A percentile compares a stretch with the other conserved stretches of the same genome.
Evolutionary conservation across 2,329 filamentous ascomycete genomes (phyloP).

Genomic region (Xylariomycetidae sp.): DNA sequence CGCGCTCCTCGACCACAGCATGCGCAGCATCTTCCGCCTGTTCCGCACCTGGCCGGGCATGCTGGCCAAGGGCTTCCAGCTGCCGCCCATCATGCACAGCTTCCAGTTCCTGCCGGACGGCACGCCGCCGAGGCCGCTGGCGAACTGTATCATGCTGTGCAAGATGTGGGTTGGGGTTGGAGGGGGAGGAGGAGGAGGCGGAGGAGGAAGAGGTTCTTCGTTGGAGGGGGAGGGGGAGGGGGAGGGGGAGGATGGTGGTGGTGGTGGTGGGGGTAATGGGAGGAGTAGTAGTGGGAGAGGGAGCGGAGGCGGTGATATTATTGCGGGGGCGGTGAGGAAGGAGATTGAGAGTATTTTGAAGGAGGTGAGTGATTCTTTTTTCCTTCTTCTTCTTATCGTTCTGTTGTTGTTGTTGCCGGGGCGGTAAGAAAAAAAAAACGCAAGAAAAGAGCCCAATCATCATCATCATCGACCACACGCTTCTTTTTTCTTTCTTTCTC

Average conservation of each 20-base stretch:
- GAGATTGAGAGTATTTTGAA: conserved; percentile 28
- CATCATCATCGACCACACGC: not conserved
- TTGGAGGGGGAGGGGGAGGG: too few species aligned
- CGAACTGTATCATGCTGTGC: conserved; percentile 30
- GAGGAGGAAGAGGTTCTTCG: too few species aligned
- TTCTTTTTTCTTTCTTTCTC: not conserved
- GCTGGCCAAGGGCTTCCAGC: conserved; percentile 30
- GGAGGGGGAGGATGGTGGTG: too few species aligned
- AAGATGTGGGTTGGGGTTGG: conserved; percentile 36
- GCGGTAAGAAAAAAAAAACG: too few species aligned
- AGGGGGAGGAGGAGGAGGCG: too few species aligned
- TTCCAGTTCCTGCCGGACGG: conserved; percentile 14
- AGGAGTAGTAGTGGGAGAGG: too few species aligned
- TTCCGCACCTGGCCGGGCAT: conserved; percentile 34
- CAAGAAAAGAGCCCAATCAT: too few species aligned
- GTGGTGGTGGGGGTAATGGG: too few species aligned
- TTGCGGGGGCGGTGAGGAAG: conserved; percentile 25
- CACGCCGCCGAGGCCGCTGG: conserved; percentile 26
- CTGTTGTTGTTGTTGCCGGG: too few species aligned
- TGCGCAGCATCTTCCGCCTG: conserved; percentile 27
- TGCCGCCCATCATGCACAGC: conserved; percentile 32
- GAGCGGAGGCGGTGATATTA: too few species aligned
- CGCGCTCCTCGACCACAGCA: conserved; percentile 11
- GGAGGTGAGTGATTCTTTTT: too few species aligned
- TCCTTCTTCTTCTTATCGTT: too few species aligned